phyloP scores from a whole-genome alignment of 176 grass and related monocot genomes.

The Rhipidocladum racemiflorum region DNA sequence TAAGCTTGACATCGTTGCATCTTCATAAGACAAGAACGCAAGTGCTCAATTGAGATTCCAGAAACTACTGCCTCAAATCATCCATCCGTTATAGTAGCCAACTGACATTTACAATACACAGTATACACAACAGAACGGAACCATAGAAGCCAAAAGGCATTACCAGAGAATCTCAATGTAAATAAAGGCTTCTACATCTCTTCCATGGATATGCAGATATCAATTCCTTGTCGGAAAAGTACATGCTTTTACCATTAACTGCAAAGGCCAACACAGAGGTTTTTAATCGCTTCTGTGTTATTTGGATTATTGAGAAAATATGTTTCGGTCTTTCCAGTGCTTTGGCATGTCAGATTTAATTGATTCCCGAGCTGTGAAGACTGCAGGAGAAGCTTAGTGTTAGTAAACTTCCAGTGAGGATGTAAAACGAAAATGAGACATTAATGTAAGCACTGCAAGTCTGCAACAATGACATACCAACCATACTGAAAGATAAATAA shows the following conservation, averaged over 20 bases:
- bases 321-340: conserved; percentile 44
- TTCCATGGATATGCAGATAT: conserved; percentile 24
- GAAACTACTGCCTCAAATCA: conserved; percentile 17
- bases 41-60: neutral
- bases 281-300: conserved; percentile 44
- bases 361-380: conserved; percentile 51
- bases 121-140: conserved; percentile 6
- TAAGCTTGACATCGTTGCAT: neutral
- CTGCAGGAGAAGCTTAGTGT: conserved; percentile 40
- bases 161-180: conserved; percentile 15
- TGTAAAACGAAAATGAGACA: neutral
- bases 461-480: neutral
- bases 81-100: neutral
- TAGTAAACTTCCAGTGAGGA: neutral
- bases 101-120: conserved; percentile 29
- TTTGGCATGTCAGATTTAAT: conserved; percentile 71
- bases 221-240: conserved; percentile 28
- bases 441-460: conserved; percentile 13
- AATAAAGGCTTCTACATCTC: conserved; percentile 25
- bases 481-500: conserved; percentile 9
- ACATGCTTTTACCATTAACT: conserved; percentile 44
- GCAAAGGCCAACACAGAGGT: conserved; percentile 71
- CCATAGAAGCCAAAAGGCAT: conserved; percentile 10
- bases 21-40: conserved; percentile 7
- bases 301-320: conserved; percentile 53